Percentiles rank a stretch among this genome's conserved stretches.
These are phyloP conservation scores for Kockovaella imperatae DNA, from an alignment of 768 basidiomycete species.

Conservation along the genomic window DNA sequence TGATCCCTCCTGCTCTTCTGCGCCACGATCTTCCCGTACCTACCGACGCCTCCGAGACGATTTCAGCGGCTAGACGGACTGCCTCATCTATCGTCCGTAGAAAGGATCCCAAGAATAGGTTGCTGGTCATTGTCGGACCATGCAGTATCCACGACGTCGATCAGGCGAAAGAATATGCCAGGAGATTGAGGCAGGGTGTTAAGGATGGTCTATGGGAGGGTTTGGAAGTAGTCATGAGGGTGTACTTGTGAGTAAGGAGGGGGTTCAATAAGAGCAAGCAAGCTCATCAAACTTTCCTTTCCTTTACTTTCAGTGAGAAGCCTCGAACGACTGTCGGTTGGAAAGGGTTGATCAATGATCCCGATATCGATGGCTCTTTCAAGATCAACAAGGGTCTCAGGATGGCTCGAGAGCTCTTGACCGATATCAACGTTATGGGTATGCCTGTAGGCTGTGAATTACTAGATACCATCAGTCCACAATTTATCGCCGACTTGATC, in stretches of 20 bases:
- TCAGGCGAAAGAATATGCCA: slow-evolving; percentile 57
- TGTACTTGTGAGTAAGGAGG: slow-evolving; percentile 71
- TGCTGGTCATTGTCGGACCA: slow-evolving; percentile 88
- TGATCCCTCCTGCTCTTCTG: slow-evolving; percentile 84
- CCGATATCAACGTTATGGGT: slow-evolving; percentile 80
- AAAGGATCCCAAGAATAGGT: slow-evolving; percentile 59
- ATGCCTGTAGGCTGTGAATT: slow-evolving; percentile 92
- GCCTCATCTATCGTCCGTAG: slow-evolving; percentile 75
- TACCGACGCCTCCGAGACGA: slow-evolving; percentile 59
- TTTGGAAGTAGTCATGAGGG: slow-evolving; percentile 87
- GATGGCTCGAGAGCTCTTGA: slow-evolving; percentile 76
- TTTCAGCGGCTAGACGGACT: slow-evolving; percentile 68
- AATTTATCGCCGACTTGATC: slow-evolving; percentile 88
- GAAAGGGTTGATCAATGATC: slow-evolving; percentile 77
- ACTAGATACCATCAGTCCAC: slow-evolving; percentile 65
- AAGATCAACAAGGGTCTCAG: slow-evolving; percentile 94
- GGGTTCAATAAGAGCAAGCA: no score
- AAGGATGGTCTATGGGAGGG: slow-evolving; percentile 57
- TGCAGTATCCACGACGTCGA: slow-evolving; percentile 88
- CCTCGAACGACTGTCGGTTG: slow-evolving; percentile 93
- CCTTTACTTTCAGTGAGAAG: slow-evolving; percentile 54
- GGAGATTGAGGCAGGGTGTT: slow-evolving; percentile 52
- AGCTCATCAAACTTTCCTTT: not conserved
- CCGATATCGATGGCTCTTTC: slow-evolving; percentile 90
- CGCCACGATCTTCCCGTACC: slow-evolving; percentile 74